Evolutionary conservation across 2,329 filamentous ascomycete species (phyloP).

Genomic region (Penicillium sp.): DNA sequence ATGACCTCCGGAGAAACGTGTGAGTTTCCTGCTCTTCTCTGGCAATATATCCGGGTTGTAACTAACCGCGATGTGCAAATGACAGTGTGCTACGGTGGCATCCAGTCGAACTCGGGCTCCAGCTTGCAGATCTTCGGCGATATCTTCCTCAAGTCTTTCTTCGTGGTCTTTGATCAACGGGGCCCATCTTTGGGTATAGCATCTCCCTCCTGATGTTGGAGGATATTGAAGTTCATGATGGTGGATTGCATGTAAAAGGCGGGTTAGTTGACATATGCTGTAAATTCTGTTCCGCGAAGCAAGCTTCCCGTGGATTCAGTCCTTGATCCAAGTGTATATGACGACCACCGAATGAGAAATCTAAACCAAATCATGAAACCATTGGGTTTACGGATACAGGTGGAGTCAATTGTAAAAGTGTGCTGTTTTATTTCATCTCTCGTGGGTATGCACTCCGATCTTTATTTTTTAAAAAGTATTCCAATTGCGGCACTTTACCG

Average conservation of each 20-base stretch:
- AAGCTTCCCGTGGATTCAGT: too few species aligned
- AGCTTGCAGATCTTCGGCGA: conserved; percentile 60
- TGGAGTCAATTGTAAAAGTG: conserved; percentile 9
- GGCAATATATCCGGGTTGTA: background rate
- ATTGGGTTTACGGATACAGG: background rate
- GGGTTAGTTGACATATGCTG: too few species aligned
- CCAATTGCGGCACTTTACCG: conserved; percentile 63
- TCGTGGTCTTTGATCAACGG: conserved; percentile 57
- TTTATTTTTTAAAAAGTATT: conserved; percentile 14
- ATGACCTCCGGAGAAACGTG: conserved; percentile 38
- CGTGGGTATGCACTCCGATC: conserved; percentile 20
- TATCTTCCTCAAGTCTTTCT: conserved; percentile 58
- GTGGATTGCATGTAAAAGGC: too few species aligned
- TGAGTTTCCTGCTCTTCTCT: conserved; percentile 26
- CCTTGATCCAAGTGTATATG: too few species aligned
- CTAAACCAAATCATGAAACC: too few species aligned
- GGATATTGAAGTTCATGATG: too few species aligned
- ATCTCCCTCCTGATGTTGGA: conserved; percentile 33
- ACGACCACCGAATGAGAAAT: too few species aligned
- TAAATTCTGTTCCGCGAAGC: too few species aligned
- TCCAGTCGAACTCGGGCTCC: conserved; percentile 58
- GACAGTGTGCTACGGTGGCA: conserved; percentile 56
- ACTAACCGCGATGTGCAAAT: conserved; percentile 7
- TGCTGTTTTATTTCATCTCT: conserved; percentile 22
- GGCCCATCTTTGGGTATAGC: conserved; percentile 54